phyloP scores from a whole-genome alignment of 306 rosid species.

The Fagus sylvatica region DNA sequence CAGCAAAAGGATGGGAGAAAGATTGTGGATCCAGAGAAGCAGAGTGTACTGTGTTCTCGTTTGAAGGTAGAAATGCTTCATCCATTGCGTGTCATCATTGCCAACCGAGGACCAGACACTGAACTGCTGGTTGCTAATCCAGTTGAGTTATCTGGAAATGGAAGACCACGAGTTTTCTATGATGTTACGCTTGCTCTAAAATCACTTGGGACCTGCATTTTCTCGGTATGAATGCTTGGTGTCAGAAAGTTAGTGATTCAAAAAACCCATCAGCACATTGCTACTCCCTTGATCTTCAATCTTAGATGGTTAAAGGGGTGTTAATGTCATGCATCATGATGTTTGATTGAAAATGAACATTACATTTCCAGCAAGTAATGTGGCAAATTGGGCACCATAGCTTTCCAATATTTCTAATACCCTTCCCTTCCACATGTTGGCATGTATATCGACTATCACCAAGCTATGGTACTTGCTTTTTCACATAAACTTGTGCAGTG shows the following conservation, averaged over 20 bases:
- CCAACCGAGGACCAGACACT: constrained; percentile 73
- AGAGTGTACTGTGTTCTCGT: constrained; percentile 46
- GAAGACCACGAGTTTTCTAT: constrained; percentile 75
- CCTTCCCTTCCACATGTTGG: neutral
- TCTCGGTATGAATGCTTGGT: constrained; percentile 55
- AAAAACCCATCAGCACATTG: neutral
- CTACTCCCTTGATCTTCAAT: neutral
- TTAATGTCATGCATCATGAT: neutral
- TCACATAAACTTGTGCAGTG: neutral
- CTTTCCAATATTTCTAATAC: neutral
- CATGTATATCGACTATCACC: neutral
- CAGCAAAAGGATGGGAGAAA: constrained; percentile 69
- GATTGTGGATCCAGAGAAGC: constrained; percentile 62
- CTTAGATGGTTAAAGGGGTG: neutral
- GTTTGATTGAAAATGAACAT: constrained; percentile 4
- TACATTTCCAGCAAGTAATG: neutral
- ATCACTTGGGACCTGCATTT: constrained; percentile 68
- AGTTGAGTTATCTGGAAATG: constrained; percentile 79
- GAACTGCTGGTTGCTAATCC: constrained; percentile 80
- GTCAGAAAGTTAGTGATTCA: constrained; percentile 1
- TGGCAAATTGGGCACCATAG: neutral
- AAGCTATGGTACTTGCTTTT: neutral
- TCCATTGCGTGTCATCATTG: constrained; percentile 66
- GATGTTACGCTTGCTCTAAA: constrained; percentile 76
- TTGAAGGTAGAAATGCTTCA: constrained; percentile 81